These are phyloP conservation scores for Metschnikowia hibisci DNA, from an alignment of 805 yeast genomes.

Conservation along the genomic window DNA sequence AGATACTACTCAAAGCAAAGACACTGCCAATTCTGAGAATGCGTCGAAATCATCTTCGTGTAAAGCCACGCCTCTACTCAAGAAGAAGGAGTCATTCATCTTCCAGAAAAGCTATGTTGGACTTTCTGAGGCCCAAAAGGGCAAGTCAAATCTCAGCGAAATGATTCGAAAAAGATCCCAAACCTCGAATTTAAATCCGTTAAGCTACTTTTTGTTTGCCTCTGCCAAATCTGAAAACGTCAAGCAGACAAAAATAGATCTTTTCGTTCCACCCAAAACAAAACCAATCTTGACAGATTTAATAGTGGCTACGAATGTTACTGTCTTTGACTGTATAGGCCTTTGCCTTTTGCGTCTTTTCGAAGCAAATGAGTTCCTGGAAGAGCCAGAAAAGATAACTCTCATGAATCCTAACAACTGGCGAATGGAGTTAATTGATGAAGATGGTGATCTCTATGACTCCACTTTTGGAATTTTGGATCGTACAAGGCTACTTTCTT, in stretches of 20 bases:
- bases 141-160: conserved; percentile 26
- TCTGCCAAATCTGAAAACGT: conserved; percentile 21
- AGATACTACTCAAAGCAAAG: conserved; percentile 1
- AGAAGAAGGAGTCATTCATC: conserved; percentile 8
- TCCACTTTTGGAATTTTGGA: conserved; percentile 80
- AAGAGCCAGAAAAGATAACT: conserved; percentile 13
- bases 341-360: conserved; percentile 30
- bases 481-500: conserved; percentile 57
- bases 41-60: neutral
- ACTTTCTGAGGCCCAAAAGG: conserved; percentile 5
- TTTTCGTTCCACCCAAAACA: conserved; percentile 34
- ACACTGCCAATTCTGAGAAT: neutral
- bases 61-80: conserved; percentile 5
- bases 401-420: conserved; percentile 60
- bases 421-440: conserved; percentile 82
- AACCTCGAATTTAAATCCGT: conserved; percentile 39
- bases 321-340: conserved; percentile 41
- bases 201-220: conserved; percentile 41
- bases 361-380: conserved; percentile 20
- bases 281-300: conserved; percentile 24
- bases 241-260: conserved; percentile 18
- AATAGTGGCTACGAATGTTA: conserved; percentile 24
- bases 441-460: conserved; percentile 90
- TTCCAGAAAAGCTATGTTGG: conserved; percentile 14
- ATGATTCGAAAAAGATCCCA: conserved; percentile 38